Evolutionary conservation across 306 rosid genomes (phyloP).

Genomic region (Hippophae gyantsensis): DNA sequence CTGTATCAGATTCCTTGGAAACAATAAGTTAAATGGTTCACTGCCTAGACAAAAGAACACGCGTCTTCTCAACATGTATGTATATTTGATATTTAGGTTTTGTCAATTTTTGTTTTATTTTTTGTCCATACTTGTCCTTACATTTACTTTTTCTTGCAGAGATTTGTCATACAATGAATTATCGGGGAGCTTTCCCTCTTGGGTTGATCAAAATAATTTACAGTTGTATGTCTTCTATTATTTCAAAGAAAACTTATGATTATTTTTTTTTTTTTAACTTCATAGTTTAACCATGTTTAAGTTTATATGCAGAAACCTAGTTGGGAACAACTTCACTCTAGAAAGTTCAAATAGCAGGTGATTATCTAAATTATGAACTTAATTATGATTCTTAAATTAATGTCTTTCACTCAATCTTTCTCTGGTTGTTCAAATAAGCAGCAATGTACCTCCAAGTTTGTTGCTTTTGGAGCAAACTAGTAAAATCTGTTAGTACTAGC

Average conservation of each 20-base stretch:
- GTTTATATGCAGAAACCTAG: constrained; percentile 46
- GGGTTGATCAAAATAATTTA: constrained; percentile 40
- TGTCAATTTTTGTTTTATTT: background rate
- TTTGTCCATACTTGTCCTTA: too few species aligned
- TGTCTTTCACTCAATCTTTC: too few species aligned
- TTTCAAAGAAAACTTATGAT: background rate
- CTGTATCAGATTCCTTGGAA: constrained; percentile 62
- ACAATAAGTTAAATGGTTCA: constrained; percentile 51
- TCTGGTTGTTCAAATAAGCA: too few species aligned
- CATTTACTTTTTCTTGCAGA: constrained; percentile 36
- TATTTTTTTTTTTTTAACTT: background rate
- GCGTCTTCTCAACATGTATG: constrained; percentile 54
- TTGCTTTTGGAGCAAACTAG: too few species aligned
- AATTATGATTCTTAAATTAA: background rate
- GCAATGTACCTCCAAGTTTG: too few species aligned
- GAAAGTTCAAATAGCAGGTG: constrained; percentile 50
- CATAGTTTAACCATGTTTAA: background rate
- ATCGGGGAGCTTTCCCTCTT: constrained; percentile 64
- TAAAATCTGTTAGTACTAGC: too few species aligned
- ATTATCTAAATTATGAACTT: constrained; percentile 4
- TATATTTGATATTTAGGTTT: constrained; percentile 2
- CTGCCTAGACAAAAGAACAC: constrained; percentile 40
- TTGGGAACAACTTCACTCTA: constrained; percentile 62
- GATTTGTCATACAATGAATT: constrained; percentile 76
- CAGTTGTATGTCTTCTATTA: constrained; percentile 39